phyloP scores from a whole-genome alignment of 192 early-diverging fungal genomes.

The Umbelopsis isabellina region DNA sequence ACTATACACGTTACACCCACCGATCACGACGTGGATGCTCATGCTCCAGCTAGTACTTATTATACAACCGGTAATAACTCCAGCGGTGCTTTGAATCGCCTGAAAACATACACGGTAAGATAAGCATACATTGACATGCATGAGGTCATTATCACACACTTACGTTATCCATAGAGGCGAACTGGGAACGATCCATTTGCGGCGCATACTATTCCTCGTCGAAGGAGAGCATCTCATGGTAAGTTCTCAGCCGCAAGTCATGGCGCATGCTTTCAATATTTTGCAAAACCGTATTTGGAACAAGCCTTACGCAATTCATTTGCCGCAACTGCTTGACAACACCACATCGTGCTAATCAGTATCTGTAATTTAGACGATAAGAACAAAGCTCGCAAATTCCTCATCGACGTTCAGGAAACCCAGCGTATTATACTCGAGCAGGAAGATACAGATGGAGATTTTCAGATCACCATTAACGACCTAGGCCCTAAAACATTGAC shows the following conservation, averaged over 20 bases:
- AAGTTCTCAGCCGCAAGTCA: background rate
- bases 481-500: constrained; percentile 88
- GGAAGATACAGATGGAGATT: constrained; percentile 95
- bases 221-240: constrained; percentile 35
- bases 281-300: constrained; percentile 3
- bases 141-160: background rate
- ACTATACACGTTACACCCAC: constrained; percentile 25
- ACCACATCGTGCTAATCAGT: background rate
- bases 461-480: constrained; percentile 94
- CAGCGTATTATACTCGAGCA: constrained; percentile 80
- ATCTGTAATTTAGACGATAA: constrained; percentile 38
- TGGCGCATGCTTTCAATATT: background rate
- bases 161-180: background rate
- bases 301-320: background rate
- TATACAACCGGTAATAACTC: constrained; percentile 38
- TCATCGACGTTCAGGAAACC: constrained; percentile 85
- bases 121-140: background rate
- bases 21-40: constrained; percentile 28
- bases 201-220: constrained; percentile 5
- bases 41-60: constrained; percentile 36
- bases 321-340: background rate
- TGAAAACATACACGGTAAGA: constrained; percentile 28
- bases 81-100: constrained; percentile 22
- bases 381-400: constrained; percentile 69
- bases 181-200: background rate